A percentile compares a stretch with the other conserved stretches of the same genome.
Conservation (phyloP, 768 basidiomycete genomes). For the Suillus cothurnatus region DNA sequence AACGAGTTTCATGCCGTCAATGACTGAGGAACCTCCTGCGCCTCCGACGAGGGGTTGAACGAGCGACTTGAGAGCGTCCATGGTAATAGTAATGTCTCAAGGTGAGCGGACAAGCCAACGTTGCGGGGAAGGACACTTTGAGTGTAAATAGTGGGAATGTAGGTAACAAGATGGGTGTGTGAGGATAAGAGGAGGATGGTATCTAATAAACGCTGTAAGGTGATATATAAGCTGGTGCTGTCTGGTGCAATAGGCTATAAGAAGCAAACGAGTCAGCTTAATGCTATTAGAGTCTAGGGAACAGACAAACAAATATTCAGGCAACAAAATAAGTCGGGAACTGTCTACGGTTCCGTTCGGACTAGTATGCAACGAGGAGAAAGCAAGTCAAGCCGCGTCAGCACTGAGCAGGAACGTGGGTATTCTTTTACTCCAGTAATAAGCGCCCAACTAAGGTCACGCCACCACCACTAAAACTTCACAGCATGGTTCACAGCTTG, state of each 20-base stretch:
- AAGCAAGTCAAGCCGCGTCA: constrained; percentile 42
- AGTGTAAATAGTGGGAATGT: constrained; percentile 17
- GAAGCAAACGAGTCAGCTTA: not conserved
- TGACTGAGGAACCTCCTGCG: constrained; percentile 73
- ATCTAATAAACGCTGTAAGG: constrained; percentile 14
- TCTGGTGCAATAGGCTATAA: constrained; percentile 12
- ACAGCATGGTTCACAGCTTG: not conserved
- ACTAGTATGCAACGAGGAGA: constrained; percentile 19
- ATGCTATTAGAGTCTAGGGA: not conserved
- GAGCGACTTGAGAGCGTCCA: constrained; percentile 83
- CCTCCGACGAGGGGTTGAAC: constrained; percentile 79
- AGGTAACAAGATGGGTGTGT: constrained; percentile 27
- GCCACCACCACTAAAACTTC: constrained; percentile 34
- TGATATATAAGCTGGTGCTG: constrained; percentile 30
- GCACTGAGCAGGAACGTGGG: constrained; percentile 28
- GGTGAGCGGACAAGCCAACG: constrained; percentile 41
- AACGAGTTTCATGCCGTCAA: constrained; percentile 90
- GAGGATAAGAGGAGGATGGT: constrained; percentile 15
- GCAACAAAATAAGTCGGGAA: not conserved
- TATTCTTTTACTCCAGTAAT: constrained; percentile 21
- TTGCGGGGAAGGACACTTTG: constrained; percentile 26
- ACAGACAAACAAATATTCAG: not conserved
- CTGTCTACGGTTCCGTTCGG: not conserved
- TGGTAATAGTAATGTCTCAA: constrained; percentile 33
- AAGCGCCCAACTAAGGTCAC: constrained; percentile 23